Conservation (phyloP, 1,139 yeast species). For the Pneumocystis carinii region DNA sequence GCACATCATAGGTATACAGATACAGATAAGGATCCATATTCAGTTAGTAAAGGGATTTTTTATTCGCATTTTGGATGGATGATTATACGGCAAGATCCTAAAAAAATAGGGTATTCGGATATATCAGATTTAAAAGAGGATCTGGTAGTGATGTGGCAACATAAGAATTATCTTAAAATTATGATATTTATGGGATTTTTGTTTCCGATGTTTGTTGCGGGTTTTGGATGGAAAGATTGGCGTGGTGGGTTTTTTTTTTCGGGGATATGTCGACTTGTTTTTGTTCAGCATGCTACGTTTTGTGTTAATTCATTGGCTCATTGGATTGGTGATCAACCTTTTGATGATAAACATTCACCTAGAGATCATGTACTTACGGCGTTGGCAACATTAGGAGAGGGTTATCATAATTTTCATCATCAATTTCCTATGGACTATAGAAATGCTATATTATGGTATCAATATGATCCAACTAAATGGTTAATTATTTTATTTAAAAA, state of each 20-base stretch:
- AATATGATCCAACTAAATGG: conserved; percentile 91
- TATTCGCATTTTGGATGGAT: conserved; percentile 97
- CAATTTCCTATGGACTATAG: conserved; percentile 98
- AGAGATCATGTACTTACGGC: conserved; percentile 93
- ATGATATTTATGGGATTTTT: conserved; percentile 56
- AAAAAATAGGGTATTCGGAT: conserved; percentile 89
- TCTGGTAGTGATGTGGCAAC: conserved; percentile 84
- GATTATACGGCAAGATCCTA: conserved; percentile 86
- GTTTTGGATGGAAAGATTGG: conserved; percentile 74
- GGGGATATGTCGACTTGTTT: conserved; percentile 67
- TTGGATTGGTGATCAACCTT: conserved; percentile 96
- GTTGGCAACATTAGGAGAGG: conserved; percentile 91
- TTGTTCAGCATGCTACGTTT: conserved; percentile 94
- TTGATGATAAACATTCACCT: conserved; percentile 94
- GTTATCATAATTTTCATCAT: conserved; percentile 98
- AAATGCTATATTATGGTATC: conserved; percentile 96
- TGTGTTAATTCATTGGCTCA: conserved; percentile 97
- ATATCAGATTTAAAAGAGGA: conserved; percentile 82
- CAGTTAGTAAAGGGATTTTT: conserved; percentile 92
- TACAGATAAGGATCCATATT: conserved; percentile 92
- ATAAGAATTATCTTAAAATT: conserved; percentile 65
- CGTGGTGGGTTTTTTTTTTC: conserved; percentile 87
- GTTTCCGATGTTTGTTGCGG: conserved; percentile 64
- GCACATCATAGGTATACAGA: conserved; percentile 96
- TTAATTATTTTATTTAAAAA: conserved; percentile 56